phyloP scores from a whole-genome alignment of 1,139 yeast species.

The Hansenula anomala region DNA sequence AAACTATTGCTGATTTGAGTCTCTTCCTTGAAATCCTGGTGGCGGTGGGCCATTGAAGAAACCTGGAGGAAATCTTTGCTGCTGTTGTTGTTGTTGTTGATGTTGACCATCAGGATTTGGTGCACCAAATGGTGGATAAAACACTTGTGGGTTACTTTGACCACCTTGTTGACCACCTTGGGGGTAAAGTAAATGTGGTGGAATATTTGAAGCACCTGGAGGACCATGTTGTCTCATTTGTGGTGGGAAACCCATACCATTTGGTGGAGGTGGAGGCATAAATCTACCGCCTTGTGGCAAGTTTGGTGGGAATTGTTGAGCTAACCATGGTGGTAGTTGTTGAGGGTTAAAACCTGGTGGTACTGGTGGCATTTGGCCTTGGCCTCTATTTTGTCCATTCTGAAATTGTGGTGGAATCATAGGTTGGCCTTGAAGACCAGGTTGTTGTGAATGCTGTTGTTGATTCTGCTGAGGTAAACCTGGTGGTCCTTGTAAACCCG shows the following conservation, averaged over 20 bases:
- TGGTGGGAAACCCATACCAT: conserved; percentile 11
- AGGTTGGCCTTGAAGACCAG: conserved; percentile 5
- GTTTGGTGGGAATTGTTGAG: conserved; percentile 12
- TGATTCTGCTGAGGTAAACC: conserved; percentile 12
- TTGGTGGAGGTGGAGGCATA: conserved; percentile 10
- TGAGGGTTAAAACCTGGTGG: conserved; percentile 20
- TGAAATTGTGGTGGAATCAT: conserved; percentile 19
- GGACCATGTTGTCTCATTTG: conserved; percentile 11
- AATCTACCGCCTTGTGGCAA: conserved; percentile 14
- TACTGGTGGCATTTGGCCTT: conserved; percentile 16
- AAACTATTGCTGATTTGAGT: conserved; percentile 2
- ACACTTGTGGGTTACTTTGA: conserved; percentile 12
- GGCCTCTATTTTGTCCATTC: conserved; percentile 27
- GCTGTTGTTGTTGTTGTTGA: neutral
- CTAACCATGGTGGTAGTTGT: conserved; percentile 17
- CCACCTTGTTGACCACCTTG: neutral
- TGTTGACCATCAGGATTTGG: conserved; percentile 1
- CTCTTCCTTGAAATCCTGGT: conserved; percentile 13
- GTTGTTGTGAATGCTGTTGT: conserved; percentile 3
- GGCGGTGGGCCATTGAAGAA: conserved; percentile 16
- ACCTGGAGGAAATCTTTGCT: conserved; percentile 16
- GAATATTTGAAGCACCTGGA: neutral
- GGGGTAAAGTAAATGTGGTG: neutral
- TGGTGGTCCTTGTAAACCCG: conserved; percentile 10
- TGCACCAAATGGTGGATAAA: conserved; percentile 8